These are phyloP conservation scores for Herpetomonas tarakana DNA, from an alignment of 208 protist genomes.

Conservation along the genomic window DNA sequence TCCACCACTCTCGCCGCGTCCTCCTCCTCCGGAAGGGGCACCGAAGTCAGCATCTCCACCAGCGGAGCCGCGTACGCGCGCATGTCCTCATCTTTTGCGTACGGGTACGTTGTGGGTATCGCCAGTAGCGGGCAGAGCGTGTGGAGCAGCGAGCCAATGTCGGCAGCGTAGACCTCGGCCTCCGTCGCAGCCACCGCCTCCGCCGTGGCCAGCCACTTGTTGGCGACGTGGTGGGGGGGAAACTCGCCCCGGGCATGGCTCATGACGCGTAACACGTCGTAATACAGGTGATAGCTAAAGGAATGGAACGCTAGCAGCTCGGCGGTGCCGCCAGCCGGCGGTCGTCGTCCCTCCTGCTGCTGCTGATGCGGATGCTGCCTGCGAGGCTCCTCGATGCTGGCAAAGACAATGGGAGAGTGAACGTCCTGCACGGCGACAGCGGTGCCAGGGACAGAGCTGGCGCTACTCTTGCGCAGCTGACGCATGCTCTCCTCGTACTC, in stretches of 20 bases:
- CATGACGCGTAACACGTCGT: constrained; percentile 64
- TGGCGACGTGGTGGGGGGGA: constrained; percentile 30
- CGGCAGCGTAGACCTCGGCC: constrained; percentile 27
- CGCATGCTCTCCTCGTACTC: constrained; percentile 6
- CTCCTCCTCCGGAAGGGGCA: neutral
- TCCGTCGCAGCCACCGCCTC: constrained; percentile 4
- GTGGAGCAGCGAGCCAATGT: constrained; percentile 78
- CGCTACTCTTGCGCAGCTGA: neutral
- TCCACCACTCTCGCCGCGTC: neutral
- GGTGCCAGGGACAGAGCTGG: neutral
- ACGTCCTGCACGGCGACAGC: neutral
- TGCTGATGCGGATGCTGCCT: constrained; percentile 1
- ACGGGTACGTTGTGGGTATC: constrained; percentile 73
- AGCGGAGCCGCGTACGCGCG: constrained; percentile 48
- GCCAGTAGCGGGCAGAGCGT: constrained; percentile 50
- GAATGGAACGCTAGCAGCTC: constrained; percentile 37
- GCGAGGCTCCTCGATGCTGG: neutral
- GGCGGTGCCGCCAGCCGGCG: neutral
- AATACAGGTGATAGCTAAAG: constrained; percentile 57
- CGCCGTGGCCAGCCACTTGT: constrained; percentile 40
- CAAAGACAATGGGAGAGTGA: constrained; percentile 3
- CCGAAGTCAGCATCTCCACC: constrained; percentile 39
- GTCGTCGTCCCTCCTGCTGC: neutral
- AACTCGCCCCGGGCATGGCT: constrained; percentile 54
- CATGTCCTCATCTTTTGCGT: constrained; percentile 58